A percentile compares a stretch with the other conserved stretches of the same genome.
phyloP scores from a whole-genome alignment of 371 early-diverging fungal species.

The Lichtheimia ramosa region DNA sequence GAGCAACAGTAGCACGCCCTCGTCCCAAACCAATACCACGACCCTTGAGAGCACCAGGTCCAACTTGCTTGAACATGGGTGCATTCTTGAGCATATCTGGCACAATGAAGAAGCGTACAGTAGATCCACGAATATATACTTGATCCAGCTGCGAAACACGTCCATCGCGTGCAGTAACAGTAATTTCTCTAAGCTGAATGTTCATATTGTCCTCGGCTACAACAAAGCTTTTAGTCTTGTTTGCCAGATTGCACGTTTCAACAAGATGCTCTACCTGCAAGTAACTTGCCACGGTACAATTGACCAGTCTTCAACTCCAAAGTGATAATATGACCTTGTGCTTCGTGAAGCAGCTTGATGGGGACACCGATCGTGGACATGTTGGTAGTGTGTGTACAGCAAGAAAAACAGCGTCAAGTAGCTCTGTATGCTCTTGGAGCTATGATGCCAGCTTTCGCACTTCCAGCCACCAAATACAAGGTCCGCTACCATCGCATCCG shows the following conservation, averaged over 20 bases:
- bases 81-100: constrained; percentile 99
- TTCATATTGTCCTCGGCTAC: constrained; percentile 99
- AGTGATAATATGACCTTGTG: constrained; percentile 94
- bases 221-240: not conserved
- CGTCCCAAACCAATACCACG: constrained; percentile 85
- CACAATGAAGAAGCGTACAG: constrained; percentile 94
- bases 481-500: no score
- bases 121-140: constrained; percentile 95
- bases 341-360: constrained; percentile 96
- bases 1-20: constrained; percentile 84
- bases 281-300: constrained; percentile 91
- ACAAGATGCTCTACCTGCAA: constrained; percentile 64
- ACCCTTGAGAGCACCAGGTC: constrained; percentile 79
- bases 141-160: constrained; percentile 90
- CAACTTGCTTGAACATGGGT: constrained; percentile 93
- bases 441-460: no score
- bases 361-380: constrained; percentile 82
- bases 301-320: constrained; percentile 94
- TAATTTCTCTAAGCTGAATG: constrained; percentile 91
- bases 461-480: no score
- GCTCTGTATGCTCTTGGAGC: no score
- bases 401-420: no score
- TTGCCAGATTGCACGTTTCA: no score
- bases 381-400: no score
- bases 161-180: constrained; percentile 91